Evolutionary conservation across 805 yeast genomes (phyloP).

Genomic region (Metschnikowia gruessii): DNA sequence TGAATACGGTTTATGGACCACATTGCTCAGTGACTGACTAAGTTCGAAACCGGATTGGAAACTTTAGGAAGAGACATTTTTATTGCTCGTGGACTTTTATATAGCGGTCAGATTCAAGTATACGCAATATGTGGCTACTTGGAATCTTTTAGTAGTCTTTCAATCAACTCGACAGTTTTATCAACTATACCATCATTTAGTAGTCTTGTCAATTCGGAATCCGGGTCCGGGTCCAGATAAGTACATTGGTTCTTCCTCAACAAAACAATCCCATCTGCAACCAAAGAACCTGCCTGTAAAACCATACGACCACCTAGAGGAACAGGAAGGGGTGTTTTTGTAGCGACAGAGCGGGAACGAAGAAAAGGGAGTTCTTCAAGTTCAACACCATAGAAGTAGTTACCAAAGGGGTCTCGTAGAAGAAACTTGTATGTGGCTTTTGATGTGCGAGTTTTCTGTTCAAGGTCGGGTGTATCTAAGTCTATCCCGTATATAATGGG

Average conservation of each 20-base stretch:
- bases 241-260: constrained; percentile 32
- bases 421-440: constrained; percentile 48
- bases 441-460: constrained; percentile 2
- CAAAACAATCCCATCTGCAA: constrained; percentile 47
- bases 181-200: constrained; percentile 35
- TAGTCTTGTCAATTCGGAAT: constrained; percentile 23
- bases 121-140: neutral
- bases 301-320: constrained; percentile 57
- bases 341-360: constrained; percentile 22
- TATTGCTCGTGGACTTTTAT: neutral
- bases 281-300: constrained; percentile 45
- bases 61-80: constrained; percentile 7
- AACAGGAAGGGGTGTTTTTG: constrained; percentile 35
- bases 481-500: constrained; percentile 40
- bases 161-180: constrained; percentile 30
- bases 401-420: constrained; percentile 52
- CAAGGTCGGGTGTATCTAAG: constrained; percentile 33
- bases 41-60: constrained; percentile 9
- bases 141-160: constrained; percentile 14
- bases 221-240: constrained; percentile 32
- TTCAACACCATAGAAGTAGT: constrained; percentile 57
- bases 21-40: constrained; percentile 41
- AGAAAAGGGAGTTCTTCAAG: constrained; percentile 51
- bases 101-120: neutral
- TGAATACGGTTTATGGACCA: constrained; percentile 74